Evolutionary conservation across 192 early-diverging fungal species (phyloP).

Genomic region (Coemansia sp.): DNA sequence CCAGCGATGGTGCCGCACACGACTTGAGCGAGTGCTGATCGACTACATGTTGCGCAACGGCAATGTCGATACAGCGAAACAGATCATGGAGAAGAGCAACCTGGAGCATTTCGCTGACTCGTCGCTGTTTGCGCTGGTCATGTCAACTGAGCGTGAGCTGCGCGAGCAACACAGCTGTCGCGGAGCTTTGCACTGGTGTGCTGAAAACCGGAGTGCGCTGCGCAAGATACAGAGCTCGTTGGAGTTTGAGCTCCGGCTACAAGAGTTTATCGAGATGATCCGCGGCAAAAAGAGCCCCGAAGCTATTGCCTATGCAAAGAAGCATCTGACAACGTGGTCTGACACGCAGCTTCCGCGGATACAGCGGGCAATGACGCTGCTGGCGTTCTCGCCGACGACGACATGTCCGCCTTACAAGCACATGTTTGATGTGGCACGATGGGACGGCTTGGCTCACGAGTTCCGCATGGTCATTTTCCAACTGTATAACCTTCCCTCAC

Average conservation of each 20-base stretch:
- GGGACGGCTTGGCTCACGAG: constrained; percentile 76
- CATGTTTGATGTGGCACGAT: constrained; percentile 64
- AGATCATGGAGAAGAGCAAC: constrained; percentile 58
- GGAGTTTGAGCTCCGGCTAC: constrained; percentile 94
- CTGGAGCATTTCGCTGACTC: constrained; percentile 80
- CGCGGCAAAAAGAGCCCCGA: constrained; percentile 65
- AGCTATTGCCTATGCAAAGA: constrained; percentile 87
- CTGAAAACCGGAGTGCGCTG: constrained; percentile 85
- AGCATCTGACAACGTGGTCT: constrained; percentile 79
- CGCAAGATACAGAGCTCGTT: constrained; percentile 93
- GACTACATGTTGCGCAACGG: constrained; percentile 96
- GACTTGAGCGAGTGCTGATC: constrained; percentile 87
- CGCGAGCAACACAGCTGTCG: constrained; percentile 72
- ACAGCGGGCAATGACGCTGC: constrained; percentile 86
- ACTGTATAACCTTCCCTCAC: constrained; percentile 84
- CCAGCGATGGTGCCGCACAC: constrained; percentile 81
- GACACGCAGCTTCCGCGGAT: constrained; percentile 80
- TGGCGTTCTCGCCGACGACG: constrained; percentile 83
- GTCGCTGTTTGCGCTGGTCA: constrained; percentile 85
- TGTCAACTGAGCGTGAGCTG: constrained; percentile 81
- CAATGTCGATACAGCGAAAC: constrained; percentile 73
- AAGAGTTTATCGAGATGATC: constrained; percentile 94
- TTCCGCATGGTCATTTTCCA: constrained; percentile 89
- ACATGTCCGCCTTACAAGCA: constrained; percentile 78
- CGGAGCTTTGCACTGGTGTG: constrained; percentile 93